Percentiles rank a stretch among this genome's conserved stretches.
These are phyloP conservation scores for Gnaphalium uliginosum DNA, from an alignment of 129 eudicot species.

Conservation along the genomic window DNA sequence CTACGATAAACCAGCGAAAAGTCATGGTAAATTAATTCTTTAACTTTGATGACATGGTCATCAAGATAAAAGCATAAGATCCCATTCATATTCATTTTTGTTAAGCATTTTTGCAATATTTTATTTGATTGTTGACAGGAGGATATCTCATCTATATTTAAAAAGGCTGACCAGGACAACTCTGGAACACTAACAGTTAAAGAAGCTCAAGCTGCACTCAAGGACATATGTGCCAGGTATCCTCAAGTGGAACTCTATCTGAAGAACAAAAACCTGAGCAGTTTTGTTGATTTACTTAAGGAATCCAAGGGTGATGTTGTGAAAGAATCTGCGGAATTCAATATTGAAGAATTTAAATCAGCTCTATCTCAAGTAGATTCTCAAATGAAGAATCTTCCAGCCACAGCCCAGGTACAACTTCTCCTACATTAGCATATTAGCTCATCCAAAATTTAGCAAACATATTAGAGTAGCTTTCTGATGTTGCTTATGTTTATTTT, in stretches of 20 bases:
- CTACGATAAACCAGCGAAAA: slow-evolving; percentile 86
- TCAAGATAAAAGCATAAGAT: neutral
- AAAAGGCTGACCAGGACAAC: slow-evolving; percentile 76
- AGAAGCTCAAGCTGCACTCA: slow-evolving; percentile 76
- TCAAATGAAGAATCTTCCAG: slow-evolving; percentile 92
- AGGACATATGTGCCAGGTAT: slow-evolving; percentile 85
- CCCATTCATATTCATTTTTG: neutral
- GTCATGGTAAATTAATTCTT: slow-evolving; percentile 58
- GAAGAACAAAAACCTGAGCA: slow-evolving; percentile 61
- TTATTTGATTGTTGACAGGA: slow-evolving; percentile 37
- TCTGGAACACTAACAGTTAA: slow-evolving; percentile 80
- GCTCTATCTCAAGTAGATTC: slow-evolving; percentile 88
- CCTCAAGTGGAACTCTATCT: slow-evolving; percentile 77
- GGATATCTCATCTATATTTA: slow-evolving; percentile 74
- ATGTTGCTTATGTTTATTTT: slow-evolving; percentile 23
- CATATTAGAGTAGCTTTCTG: neutral
- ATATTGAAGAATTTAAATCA: slow-evolving; percentile 68
- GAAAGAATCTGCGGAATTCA: slow-evolving; percentile 63
- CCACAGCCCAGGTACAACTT: slow-evolving; percentile 76
- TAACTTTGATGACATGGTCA: neutral
- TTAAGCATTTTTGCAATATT: neutral
- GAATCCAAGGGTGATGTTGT: slow-evolving; percentile 68
- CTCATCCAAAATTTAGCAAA: neutral
- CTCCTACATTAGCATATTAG: neutral
- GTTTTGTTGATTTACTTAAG: slow-evolving; percentile 65